These are phyloP conservation scores for Coemansia sp. DNA, from an alignment of 192 early-diverging fungal species.

Conservation along the genomic window DNA sequence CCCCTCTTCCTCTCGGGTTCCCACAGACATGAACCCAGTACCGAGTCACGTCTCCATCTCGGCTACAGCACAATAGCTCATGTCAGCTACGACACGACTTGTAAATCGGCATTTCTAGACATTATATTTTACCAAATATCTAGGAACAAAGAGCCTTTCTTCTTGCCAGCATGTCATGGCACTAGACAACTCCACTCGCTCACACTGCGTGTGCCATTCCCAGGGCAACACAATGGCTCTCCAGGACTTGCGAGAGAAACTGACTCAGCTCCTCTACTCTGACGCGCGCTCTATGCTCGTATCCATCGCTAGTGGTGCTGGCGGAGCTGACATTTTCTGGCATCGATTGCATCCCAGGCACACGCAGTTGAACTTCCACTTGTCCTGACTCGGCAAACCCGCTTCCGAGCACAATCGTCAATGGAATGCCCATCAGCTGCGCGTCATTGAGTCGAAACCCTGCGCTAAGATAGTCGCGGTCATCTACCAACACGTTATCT, in stretches of 20 bases:
- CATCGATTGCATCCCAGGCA: constrained; percentile 20
- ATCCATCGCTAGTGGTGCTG: not conserved
- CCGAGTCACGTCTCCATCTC: not conserved
- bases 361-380: constrained; percentile 52
- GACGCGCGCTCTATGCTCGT: constrained; percentile 32
- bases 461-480: constrained; percentile 65
- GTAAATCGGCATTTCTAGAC: too few species aligned
- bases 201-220: not conserved
- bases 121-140: too few species aligned
- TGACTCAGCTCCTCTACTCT: constrained; percentile 17
- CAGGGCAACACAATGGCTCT: constrained; percentile 5
- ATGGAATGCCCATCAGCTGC: constrained; percentile 82
- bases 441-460: constrained; percentile 86
- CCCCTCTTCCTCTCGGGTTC: not conserved
- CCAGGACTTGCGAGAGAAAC: constrained; percentile 28
- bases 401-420: constrained; percentile 75
- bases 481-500: constrained; percentile 71
- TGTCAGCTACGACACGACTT: not conserved
- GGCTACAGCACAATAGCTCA: not conserved
- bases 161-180: not conserved
- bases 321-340: constrained; percentile 8
- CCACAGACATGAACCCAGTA: not conserved
- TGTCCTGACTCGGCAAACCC: constrained; percentile 36
- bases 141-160: not conserved
- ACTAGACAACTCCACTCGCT: not conserved